A percentile compares a stretch with the other conserved stretches of the same genome.
These are phyloP conservation scores for Phanerodontia chrysosporium DNA, from an alignment of 768 basidiomycete genomes.

Conservation along the genomic window DNA sequence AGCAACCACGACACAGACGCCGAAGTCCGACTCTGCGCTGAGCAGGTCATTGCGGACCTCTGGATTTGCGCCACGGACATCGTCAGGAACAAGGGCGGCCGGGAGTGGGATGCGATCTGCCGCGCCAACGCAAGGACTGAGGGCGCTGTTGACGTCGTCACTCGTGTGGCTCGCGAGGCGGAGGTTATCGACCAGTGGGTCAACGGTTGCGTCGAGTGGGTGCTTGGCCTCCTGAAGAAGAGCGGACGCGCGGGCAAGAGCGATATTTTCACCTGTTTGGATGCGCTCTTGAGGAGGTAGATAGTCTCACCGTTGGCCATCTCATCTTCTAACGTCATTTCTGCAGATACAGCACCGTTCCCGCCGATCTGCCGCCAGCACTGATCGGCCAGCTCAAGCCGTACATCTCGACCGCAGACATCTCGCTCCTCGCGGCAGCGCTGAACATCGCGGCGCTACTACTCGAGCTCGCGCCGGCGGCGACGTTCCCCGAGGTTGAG, in stretches of 20 bases:
- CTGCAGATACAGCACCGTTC: conserved; percentile 44
- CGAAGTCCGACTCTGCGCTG: conserved; percentile 80
- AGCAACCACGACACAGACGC: conserved; percentile 84
- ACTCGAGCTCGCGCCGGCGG: conserved; percentile 58
- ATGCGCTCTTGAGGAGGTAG: conserved; percentile 66
- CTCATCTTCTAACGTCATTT: conserved; percentile 11
- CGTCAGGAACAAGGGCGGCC: conserved; percentile 55
- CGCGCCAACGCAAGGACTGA: conserved; percentile 66
- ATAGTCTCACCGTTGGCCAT: conserved; percentile 9
- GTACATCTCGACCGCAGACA: conserved; percentile 73
- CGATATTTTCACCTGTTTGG: conserved; percentile 76
- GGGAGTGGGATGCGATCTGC: conserved; percentile 81
- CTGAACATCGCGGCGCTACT: conserved; percentile 64
- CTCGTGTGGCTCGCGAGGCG: conserved; percentile 75
- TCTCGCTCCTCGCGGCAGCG: conserved; percentile 72
- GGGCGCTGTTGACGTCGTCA: conserved; percentile 77
- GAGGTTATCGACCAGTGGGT: conserved; percentile 76
- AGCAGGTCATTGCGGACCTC: conserved; percentile 79
- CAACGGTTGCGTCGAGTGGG: conserved; percentile 72
- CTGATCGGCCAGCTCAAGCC: conserved; percentile 72
- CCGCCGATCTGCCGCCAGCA: conserved; percentile 52
- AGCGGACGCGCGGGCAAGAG: conserved; percentile 75
- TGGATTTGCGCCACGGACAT: conserved; percentile 84
- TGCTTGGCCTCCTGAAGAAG: conserved; percentile 69
- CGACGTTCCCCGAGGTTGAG: conserved; percentile 76